Conservation (phyloP, 805 yeast species). For the Hanseniaspora pseudoguilliermondii region DNA sequence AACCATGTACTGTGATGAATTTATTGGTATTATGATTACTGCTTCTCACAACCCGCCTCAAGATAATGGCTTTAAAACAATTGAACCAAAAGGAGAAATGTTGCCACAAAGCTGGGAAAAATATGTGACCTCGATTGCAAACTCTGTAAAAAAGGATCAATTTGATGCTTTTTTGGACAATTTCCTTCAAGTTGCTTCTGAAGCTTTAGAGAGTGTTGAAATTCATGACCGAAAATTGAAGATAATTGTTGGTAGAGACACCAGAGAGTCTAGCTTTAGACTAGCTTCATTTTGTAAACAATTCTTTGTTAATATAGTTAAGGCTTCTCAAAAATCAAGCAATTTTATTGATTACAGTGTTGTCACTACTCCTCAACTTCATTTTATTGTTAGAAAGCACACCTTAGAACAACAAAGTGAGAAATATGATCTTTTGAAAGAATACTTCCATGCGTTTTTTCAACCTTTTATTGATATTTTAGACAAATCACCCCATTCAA, state of each 20-base stretch:
- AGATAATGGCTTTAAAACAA: constrained; percentile 87
- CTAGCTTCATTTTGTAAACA: constrained; percentile 16
- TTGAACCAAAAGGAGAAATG: constrained; percentile 90
- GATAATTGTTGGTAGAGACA: constrained; percentile 73
- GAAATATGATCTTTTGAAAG: constrained; percentile 15
- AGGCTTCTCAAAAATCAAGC: constrained; percentile 43
- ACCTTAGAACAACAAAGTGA: constrained; percentile 16
- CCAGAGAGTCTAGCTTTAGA: constrained; percentile 67
- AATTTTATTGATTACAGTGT: constrained; percentile 46
- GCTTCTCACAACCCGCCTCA: constrained; percentile 89
- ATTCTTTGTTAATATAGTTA: constrained; percentile 42
- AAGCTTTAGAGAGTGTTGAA: constrained; percentile 22
- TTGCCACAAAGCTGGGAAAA: constrained; percentile 72
- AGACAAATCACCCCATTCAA: constrained; percentile 16
- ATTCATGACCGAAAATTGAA: constrained; percentile 27
- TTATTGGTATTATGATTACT: constrained; percentile 92
- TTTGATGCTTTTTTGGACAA: constrained; percentile 2
- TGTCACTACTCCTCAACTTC: constrained; percentile 89
- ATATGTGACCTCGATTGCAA: constrained; percentile 69
- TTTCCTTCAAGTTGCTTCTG: constrained; percentile 4
- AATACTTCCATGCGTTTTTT: constrained; percentile 52
- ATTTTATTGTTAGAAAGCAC: constrained; percentile 42
- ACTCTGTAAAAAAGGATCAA: constrained; percentile 35
- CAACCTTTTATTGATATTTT: constrained; percentile 20
- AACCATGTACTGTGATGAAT: constrained; percentile 55